These are phyloP conservation scores for Cryptococcus sp. DNA, from an alignment of 1,284 basidiomycete genomes.

Conservation along the genomic window DNA sequence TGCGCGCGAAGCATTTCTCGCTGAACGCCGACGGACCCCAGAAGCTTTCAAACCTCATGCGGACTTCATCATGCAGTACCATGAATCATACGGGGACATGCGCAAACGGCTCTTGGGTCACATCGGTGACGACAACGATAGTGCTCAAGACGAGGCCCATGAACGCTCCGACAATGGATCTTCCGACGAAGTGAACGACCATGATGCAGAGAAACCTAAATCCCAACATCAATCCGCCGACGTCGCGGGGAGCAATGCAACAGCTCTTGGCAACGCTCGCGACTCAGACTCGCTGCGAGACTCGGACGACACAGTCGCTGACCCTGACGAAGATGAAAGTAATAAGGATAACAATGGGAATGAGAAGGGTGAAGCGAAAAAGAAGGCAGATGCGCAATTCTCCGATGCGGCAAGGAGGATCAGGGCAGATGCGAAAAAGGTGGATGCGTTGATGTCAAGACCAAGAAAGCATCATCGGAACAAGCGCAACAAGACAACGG, in stretches of 20 bases:
- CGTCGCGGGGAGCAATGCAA: too few species aligned
- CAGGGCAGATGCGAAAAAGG: conserved; percentile 1
- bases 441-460: background rate
- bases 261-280: background rate
- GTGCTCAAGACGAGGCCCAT: conserved; percentile 4
- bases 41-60: conserved; percentile 47
- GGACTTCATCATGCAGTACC: conserved; percentile 41
- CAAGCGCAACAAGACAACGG: too few species aligned
- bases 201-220: background rate
- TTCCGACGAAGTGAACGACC: background rate
- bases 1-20: conserved; percentile 19
- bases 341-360: background rate
- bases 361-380: background rate
- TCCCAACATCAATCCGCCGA: too few species aligned
- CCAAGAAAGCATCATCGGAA: too few species aligned
- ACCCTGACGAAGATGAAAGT: background rate
- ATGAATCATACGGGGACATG: conserved; percentile 34
- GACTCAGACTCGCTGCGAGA: background rate
- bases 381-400: conserved; percentile 1
- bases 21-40: conserved; percentile 25
- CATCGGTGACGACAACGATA: conserved; percentile 7
- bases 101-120: conserved; percentile 23
- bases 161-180: background rate
- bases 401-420: conserved; percentile 1
- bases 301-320: background rate